Percentiles rank a stretch among this genome's conserved stretches.
Conservation (phyloP, 2,329 filamentous ascomycete genomes). For the Ceratocystiopsis minuta region DNA sequence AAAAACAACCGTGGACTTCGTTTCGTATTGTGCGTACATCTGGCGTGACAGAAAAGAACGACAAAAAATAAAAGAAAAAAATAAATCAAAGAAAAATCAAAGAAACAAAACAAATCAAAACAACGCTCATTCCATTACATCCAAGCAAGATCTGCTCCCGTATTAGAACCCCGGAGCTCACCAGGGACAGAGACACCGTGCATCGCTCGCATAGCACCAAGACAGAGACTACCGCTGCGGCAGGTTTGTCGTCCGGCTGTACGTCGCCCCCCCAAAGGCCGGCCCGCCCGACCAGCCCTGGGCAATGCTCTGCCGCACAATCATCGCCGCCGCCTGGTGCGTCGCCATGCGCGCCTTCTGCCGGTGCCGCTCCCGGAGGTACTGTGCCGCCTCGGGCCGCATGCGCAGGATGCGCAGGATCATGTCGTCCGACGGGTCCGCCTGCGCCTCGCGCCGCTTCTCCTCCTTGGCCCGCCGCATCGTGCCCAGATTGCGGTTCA, state of each 20-base stretch:
- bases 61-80: too few relatives aligned
- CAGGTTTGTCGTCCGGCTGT: slow-evolving; percentile 18
- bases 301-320: slow-evolving; percentile 75
- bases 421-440: slow-evolving; percentile 95
- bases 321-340: slow-evolving; percentile 77
- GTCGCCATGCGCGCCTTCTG: slow-evolving; percentile 90
- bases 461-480: slow-evolving; percentile 95
- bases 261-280: slow-evolving; percentile 20
- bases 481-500: slow-evolving; percentile 82
- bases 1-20: too few relatives aligned
- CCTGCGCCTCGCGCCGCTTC: slow-evolving; percentile 86
- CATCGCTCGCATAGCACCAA: too few relatives aligned
- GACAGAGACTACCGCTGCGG: too few relatives aligned
- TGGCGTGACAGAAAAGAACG: too few relatives aligned
- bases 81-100: too few relatives aligned
- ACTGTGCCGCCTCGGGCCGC: slow-evolving; percentile 74
- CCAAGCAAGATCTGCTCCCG: too few relatives aligned
- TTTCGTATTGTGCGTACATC: too few relatives aligned
- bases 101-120: too few relatives aligned
- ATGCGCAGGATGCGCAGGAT: slow-evolving; percentile 88
- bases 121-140: too few relatives aligned
- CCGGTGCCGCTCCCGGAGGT: slow-evolving; percentile 75
- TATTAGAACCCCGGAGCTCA: too few relatives aligned
- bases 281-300: slow-evolving; percentile 30
- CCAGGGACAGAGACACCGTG: too few relatives aligned